Conservation (phyloP, 306 rosid genomes). For the Prunus kanzakura region DNA sequence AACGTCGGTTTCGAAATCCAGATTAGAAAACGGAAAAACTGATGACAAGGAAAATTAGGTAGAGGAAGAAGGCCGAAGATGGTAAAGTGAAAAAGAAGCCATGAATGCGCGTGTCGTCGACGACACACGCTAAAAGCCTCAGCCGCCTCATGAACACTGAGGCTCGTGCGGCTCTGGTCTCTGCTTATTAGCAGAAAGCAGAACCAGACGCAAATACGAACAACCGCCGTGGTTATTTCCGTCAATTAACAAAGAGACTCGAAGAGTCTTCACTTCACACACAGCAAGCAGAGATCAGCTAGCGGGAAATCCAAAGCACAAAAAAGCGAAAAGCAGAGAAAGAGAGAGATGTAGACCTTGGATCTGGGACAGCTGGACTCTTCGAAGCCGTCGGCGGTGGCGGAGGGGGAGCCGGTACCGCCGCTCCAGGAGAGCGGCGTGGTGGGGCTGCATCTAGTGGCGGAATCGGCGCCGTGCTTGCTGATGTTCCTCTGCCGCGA, state of each 20-base stretch:
- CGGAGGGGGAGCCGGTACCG: slow-evolving; percentile 58
- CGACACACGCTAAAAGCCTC: background rate
- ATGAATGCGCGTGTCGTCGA: background rate
- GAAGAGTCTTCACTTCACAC: background rate
- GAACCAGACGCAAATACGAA: background rate
- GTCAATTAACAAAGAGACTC: background rate
- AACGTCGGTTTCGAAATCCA: slow-evolving; percentile 10
- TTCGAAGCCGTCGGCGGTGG: slow-evolving; percentile 69
- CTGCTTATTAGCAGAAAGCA: background rate
- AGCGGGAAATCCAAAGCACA: slow-evolving; percentile 17
- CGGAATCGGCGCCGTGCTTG: slow-evolving; percentile 42
- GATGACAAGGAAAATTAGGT: background rate
- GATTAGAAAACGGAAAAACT: background rate
- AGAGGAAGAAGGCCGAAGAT: background rate
- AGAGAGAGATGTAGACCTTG: slow-evolving; percentile 49
- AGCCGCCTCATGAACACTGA: background rate
- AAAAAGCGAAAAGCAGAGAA: background rate
- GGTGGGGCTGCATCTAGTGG: slow-evolving; percentile 79
- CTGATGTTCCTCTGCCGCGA: slow-evolving; percentile 11
- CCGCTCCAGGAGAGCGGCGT: slow-evolving; percentile 98
- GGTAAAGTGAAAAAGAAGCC: background rate
- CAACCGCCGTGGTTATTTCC: background rate
- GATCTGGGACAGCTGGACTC: slow-evolving; percentile 75
- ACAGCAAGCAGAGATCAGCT: slow-evolving; percentile 23
- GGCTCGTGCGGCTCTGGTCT: background rate